These are phyloP conservation scores for Xylaria sp. DNA, from an alignment of 495 filamentous ascomycete species.

Conservation along the genomic window DNA sequence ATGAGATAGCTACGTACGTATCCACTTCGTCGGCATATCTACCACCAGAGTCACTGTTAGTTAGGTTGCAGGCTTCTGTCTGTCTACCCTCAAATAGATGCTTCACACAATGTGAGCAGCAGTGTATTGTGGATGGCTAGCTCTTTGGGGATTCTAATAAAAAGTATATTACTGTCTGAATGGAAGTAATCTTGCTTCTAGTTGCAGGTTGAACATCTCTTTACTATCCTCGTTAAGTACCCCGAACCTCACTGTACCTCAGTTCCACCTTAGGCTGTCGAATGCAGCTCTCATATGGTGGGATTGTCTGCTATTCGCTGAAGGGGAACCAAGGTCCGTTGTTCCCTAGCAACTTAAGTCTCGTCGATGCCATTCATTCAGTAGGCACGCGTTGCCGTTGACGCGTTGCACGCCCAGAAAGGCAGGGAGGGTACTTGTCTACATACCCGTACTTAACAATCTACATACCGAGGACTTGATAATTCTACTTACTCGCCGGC, in stretches of 20 bases:
- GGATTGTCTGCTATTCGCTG: conserved; percentile 1
- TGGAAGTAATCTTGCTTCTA: neutral
- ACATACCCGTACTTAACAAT: neutral
- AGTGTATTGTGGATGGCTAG: neutral
- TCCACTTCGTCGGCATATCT: conserved; percentile 1
- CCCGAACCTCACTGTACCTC: neutral
- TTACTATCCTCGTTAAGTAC: too few species aligned
- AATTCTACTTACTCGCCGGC: neutral
- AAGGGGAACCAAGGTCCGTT: neutral
- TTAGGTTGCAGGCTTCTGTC: neutral
- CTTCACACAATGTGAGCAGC: neutral
- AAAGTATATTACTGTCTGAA: neutral
- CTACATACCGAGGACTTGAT: neutral
- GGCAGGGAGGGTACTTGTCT: neutral
- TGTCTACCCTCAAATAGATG: neutral
- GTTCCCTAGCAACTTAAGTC: too few species aligned
- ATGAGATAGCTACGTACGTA: conserved; percentile 21
- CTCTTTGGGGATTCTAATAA: neutral
- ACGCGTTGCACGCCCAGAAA: neutral
- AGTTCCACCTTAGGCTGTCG: neutral
- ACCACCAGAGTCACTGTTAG: neutral
- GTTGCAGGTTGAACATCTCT: neutral
- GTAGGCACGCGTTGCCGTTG: neutral
- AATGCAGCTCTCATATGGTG: neutral
- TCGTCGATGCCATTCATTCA: neutral